phyloP scores from a whole-genome alignment of 257 asterid genomes.

The Marsdenia floribunda region DNA sequence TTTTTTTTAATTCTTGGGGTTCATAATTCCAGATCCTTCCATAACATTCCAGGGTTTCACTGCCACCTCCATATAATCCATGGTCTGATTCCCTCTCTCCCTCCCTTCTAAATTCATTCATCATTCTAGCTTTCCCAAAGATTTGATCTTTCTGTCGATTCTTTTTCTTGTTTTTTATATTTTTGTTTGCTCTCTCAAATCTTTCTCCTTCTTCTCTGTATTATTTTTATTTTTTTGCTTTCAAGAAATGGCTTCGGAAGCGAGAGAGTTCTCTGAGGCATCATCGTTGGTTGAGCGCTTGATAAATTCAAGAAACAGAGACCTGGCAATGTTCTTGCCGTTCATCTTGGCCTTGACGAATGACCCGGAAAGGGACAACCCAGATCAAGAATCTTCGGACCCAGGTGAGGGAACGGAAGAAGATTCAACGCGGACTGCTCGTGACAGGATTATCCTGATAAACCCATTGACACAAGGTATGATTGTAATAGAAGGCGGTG shows the following conservation, averaged over 20 bases:
- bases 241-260: conserved; percentile 45
- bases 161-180: no score
- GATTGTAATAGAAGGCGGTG: conserved; percentile 40
- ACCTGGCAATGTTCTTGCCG: conserved; percentile 37
- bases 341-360: conserved; percentile 34
- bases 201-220: not conserved
- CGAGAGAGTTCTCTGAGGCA: conserved; percentile 19
- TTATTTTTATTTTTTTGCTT: no score
- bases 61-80: conserved; percentile 19
- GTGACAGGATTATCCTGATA: conserved; percentile 46
- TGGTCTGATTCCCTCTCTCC: not conserved
- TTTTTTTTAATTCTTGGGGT: no score
- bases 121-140: not conserved
- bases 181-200: not conserved
- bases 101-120: no score
- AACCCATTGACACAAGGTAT: conserved; percentile 57
- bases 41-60: conserved; percentile 16
- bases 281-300: conserved; percentile 30
- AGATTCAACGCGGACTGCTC: not conserved
- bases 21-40: conserved; percentile 41
- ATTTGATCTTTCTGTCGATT: not conserved
- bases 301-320: conserved; percentile 41
- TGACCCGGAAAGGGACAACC: conserved; percentile 13
- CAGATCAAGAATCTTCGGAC: conserved; percentile 25
- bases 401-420: conserved; percentile 22